Conservation (phyloP, 805 yeast genomes). For the Barnettozyma sp. region DNA sequence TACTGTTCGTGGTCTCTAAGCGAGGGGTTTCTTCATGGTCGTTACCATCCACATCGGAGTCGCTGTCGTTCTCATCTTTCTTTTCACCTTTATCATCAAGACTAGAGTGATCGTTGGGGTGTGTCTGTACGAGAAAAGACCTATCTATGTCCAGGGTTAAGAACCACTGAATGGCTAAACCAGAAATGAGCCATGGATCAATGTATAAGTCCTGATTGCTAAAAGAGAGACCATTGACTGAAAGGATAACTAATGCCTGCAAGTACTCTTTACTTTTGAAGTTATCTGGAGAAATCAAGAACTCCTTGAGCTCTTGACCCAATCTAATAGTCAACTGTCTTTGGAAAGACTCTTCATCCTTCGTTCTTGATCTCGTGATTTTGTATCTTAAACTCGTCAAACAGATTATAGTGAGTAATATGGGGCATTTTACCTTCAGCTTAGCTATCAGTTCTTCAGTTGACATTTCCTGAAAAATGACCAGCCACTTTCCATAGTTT, state of each 20-base stretch:
- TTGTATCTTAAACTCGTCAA: constrained; percentile 51
- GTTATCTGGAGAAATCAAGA: constrained; percentile 41
- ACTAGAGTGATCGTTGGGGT: too few relatives aligned
- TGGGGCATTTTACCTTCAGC: constrained; percentile 45
- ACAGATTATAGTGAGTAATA: constrained; percentile 63
- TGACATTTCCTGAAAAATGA: constrained; percentile 50
- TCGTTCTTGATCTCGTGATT: constrained; percentile 9
- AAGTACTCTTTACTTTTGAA: constrained; percentile 48
- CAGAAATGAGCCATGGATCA: constrained; percentile 68
- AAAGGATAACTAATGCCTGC: constrained; percentile 59
- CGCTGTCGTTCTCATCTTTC: too few relatives aligned
- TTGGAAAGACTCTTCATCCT: constrained; percentile 12
- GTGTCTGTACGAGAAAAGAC: constrained; percentile 17
- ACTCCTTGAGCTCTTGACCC: constrained; percentile 35
- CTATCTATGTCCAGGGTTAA: constrained; percentile 39
- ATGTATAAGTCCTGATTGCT: constrained; percentile 45
- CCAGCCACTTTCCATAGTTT: constrained; percentile 72
- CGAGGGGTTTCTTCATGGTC: too few relatives aligned
- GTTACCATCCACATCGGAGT: too few relatives aligned
- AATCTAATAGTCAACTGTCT: constrained; percentile 28
- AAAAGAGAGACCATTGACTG: constrained; percentile 58
- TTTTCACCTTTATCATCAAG: too few relatives aligned
- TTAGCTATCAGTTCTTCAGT: constrained; percentile 43
- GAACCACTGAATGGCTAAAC: constrained; percentile 58
- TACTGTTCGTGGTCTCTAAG: too few relatives aligned